Base-by-base conservation (phyloP, 148 eudicot genomes). In the Vaccinium corymbosum region DNA sequence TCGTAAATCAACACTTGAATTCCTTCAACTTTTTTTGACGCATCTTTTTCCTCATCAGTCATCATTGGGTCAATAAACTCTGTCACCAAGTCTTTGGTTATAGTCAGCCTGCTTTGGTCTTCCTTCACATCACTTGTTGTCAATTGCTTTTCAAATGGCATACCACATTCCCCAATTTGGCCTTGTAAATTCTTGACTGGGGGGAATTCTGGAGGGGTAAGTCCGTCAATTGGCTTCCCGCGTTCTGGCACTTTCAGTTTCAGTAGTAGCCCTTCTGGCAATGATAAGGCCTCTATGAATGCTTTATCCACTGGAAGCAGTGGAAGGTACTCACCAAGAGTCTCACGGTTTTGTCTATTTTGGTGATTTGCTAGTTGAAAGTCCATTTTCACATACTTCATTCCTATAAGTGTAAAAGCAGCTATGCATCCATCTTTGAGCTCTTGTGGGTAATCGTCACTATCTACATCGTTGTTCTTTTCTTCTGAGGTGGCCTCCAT, bases 121-220 rank as follows among this genome's bases (percentile, higher is more conserved):
- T 8, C 19, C 12, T 81, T 32, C 76, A 70, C 64, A 27, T 81
- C 83, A 4, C 50, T 29, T 15, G 0, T 13, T 17, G 83, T 70
- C 46, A 68, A 1, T 29, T 81, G 76, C 76, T 81, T 81, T 32
- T 68, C 83, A n/a, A 81, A 81, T 35, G 83, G 83, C 10, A 0
- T 7, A 4, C 76, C 51, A 9, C 46, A 66, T 7, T 9, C 16
- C 19, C 38, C 25, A 11, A 81, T 70, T 50, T 14, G 13, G 42
- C 62, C 62, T 14, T 3, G 35, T 11, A 81, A 11, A 6, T 19
- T 48, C 11, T 27, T 20, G 13, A 81, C 35, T 0, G 64, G 83
- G 3, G 77, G 83, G 11, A 5, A 1, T 0, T 32, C 14, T 49
- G 83, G 83, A 27, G 15, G 77, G 22, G 20, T 27, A 19, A 81